Evolutionary conservation across 139 green algal genomes (phyloP).

Genomic region (Dunaliella primolecta): DNA sequence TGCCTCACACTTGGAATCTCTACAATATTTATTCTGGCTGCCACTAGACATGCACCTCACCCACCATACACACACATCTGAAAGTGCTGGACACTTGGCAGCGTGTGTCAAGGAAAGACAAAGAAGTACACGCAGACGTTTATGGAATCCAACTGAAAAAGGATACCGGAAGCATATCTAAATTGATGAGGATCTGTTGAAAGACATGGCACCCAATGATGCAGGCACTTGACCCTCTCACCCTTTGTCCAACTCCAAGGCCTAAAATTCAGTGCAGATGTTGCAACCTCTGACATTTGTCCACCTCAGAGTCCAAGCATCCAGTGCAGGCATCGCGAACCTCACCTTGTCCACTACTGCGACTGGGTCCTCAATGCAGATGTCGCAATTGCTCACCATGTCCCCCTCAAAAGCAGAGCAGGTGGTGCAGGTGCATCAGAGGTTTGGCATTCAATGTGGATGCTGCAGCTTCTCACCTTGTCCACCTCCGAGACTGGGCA

Average conservation of each 20-base stretch:
- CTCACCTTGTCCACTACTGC: background rate
- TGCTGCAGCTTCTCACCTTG: constrained; percentile 18
- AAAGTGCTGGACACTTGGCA: too few relatives aligned
- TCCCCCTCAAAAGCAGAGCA: too few relatives aligned
- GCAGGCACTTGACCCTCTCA: constrained; percentile 65
- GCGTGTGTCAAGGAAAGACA: background rate
- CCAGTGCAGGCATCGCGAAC: too few relatives aligned
- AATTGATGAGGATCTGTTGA: constrained; percentile 37
- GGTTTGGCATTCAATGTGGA: background rate
- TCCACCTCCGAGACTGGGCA: constrained; percentile 53
- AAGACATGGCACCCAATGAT: constrained; percentile 75
- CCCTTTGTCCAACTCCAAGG: constrained; percentile 48
- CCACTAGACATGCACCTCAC: too few relatives aligned
- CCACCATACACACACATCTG: too few relatives aligned
- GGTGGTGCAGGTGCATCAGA: too few relatives aligned
- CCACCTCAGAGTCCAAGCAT: constrained; percentile 36
- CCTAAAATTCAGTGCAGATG: too few relatives aligned
- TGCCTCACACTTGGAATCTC: too few relatives aligned
- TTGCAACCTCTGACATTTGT: too few relatives aligned
- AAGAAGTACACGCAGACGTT: background rate
- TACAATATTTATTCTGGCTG: too few relatives aligned
- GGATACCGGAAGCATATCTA: constrained; percentile 20
- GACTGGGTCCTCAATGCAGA: background rate
- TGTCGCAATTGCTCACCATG: background rate
- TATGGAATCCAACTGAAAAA: background rate